Conservation (phyloP, 2,329 filamentous ascomycete genomes). For the Furcasterigmium sp. region DNA sequence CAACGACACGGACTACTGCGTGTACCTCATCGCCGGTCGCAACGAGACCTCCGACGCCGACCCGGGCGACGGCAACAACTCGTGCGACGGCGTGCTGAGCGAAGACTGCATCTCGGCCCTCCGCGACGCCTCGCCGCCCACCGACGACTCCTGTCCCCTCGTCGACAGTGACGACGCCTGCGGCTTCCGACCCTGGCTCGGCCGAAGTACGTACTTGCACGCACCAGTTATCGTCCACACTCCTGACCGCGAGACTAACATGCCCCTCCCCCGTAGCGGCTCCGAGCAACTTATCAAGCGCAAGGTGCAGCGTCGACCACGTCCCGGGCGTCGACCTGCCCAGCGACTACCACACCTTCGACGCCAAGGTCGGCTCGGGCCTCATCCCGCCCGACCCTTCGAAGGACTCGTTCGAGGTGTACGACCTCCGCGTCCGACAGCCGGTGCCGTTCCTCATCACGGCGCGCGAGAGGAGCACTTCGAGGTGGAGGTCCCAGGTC, state of each 20-base stretch:
- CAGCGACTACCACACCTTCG: not conserved
- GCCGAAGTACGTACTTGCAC: not conserved
- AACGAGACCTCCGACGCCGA: not conserved
- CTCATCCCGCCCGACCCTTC: not conserved
- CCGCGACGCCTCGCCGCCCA: not conserved
- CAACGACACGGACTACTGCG: not conserved
- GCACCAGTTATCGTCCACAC: too few species aligned
- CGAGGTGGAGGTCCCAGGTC: not conserved
- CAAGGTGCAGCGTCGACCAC: not conserved
- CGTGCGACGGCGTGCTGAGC: not conserved
- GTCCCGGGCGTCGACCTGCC: not conserved
- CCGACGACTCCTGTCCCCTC: not conserved
- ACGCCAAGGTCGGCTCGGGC: not conserved
- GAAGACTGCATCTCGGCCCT: not conserved
- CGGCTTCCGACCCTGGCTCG: not conserved
- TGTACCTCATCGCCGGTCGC: not conserved
- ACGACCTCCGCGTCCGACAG: conserved; percentile 3
- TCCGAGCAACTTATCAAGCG: not conserved
- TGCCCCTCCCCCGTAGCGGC: not conserved
- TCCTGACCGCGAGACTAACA: too few species aligned
- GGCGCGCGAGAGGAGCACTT: not conserved
- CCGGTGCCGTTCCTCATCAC: conserved; percentile 2
- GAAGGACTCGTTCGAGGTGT: not conserved
- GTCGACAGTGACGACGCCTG: not conserved
- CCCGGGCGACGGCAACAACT: not conserved